Conservation (phyloP, 495 filamentous ascomycete genomes). For the Trichoderma gamsii region DNA sequence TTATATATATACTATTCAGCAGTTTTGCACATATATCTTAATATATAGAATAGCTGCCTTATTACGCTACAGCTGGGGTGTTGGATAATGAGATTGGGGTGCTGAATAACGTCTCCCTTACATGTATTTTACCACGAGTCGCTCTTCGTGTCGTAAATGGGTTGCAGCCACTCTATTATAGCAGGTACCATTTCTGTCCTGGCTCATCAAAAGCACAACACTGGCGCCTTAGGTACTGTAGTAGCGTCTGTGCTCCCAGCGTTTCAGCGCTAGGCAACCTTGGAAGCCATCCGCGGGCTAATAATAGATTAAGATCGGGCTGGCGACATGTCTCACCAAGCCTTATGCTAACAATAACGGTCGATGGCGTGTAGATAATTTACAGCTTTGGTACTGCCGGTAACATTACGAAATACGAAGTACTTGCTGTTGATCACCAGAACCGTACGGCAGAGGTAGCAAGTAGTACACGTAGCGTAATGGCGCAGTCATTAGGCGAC, state of each 20-base stretch:
- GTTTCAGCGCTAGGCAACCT: constrained; percentile 12
- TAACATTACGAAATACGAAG: background rate
- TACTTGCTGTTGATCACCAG: background rate
- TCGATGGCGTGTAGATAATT: background rate
- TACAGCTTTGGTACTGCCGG: background rate
- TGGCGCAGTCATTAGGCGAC: background rate
- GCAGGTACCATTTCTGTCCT: background rate
- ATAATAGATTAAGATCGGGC: constrained; percentile 11
- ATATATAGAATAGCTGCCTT: no score
- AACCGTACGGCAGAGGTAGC: no score
- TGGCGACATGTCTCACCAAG: constrained; percentile 13
- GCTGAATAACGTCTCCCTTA: no score
- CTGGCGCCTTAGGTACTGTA: background rate
- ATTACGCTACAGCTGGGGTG: no score
- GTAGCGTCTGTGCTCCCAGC: constrained; percentile 8
- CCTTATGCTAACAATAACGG: background rate
- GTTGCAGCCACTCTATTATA: background rate
- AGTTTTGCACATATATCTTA: no score
- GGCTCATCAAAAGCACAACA: background rate
- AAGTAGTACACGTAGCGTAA: background rate
- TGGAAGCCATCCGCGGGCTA: constrained; percentile 2
- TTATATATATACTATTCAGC: no score
- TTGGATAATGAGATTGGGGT: no score
- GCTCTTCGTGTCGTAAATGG: no score
- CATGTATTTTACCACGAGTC: no score